Percentiles rank a stretch among this genome's conserved stretches.
Evolutionary conservation across 1,284 basidiomycete species (phyloP).

Genomic region (Ganoderma leucocontextum): DNA sequence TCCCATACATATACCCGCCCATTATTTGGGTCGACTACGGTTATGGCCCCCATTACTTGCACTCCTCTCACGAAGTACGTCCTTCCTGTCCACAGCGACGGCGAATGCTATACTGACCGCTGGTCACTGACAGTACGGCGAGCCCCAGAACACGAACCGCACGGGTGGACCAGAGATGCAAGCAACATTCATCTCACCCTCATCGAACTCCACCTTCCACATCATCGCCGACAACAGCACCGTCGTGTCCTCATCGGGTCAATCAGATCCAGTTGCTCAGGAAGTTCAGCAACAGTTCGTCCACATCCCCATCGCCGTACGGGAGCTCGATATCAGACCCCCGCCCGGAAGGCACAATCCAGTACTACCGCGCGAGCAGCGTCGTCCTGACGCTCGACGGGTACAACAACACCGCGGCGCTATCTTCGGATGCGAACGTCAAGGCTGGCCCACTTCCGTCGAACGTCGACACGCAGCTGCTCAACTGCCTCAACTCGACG

Average conservation of each 20-base stretch:
- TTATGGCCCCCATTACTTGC: constrained; percentile 50
- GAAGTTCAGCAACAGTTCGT: constrained; percentile 32
- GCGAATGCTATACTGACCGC: not conserved
- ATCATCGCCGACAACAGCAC: constrained; percentile 67
- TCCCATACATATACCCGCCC: constrained; percentile 69
- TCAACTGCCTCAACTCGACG: constrained; percentile 61
- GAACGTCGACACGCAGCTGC: constrained; percentile 53
- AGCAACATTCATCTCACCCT: constrained; percentile 57
- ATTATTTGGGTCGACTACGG: constrained; percentile 56
- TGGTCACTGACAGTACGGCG: constrained; percentile 56
- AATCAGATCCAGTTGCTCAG: constrained; percentile 53
- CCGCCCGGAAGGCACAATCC: constrained; percentile 59
- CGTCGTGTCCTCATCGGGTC: constrained; percentile 54
- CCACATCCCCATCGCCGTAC: constrained; percentile 27
- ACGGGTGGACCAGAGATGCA: constrained; percentile 64
- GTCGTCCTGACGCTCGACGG: constrained; percentile 65
- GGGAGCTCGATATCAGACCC: constrained; percentile 37
- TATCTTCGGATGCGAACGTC: constrained; percentile 48
- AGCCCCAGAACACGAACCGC: constrained; percentile 58
- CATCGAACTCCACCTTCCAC: constrained; percentile 57
- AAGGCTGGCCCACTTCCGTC: constrained; percentile 57
- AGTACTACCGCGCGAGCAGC: constrained; percentile 68
- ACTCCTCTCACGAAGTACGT: constrained; percentile 47
- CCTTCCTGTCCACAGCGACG: too few species aligned
- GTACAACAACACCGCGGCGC: constrained; percentile 66